Base-by-base conservation (phyloP, 441 rosid species). In the Pelargonium cotyledonis region DNA sequence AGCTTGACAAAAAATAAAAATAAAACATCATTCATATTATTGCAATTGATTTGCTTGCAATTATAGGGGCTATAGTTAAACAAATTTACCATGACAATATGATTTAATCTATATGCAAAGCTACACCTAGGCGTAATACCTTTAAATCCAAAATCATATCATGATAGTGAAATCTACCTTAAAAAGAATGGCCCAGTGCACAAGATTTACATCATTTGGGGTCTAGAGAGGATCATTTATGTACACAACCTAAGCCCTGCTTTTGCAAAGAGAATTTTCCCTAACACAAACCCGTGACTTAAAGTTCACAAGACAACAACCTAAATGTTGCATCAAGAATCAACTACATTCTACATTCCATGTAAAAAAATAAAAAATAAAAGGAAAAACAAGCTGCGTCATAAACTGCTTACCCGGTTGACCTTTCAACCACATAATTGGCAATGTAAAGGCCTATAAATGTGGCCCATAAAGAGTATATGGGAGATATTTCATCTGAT, bases 401-500 rank as follows among this genome's bases (percentile, higher is more conserved):
- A 38, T 72, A 62, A 1, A 67, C 49, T 29, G 81, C 95, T 85
- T 80, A 95, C 99, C 99, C 99, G 5, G 99, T 91, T 72, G 99
- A 95, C 78, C 97, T 88, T 80, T 90, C 97, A 77, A 95, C 98
- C 51, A 95, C 98, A 80, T 95, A 92, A 82, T 95, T 90, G 74
- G 99, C 98, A 74, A 95, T 95, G 84, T 95, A 95, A 71, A 95
- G 95, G 70, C 98, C 98, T 76, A 95, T 92, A 76, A 95, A 92
- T 60, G 99, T 95, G 68, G 99, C 99, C 99, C 99, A 95, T 44
- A 95, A 79, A 0, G 99, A 95, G 84, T 95, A 95, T 79, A 95
- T 88, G 55, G 99, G 99, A 82, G 99, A 95, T 71, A 95, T 95
- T 79, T 90, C 98, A 82, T 89, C 85, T 23, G 98, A 89, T 70